phyloP scores from a whole-genome alignment of 768 basidiomycete genomes.

The Rhodotorula diobovata region DNA sequence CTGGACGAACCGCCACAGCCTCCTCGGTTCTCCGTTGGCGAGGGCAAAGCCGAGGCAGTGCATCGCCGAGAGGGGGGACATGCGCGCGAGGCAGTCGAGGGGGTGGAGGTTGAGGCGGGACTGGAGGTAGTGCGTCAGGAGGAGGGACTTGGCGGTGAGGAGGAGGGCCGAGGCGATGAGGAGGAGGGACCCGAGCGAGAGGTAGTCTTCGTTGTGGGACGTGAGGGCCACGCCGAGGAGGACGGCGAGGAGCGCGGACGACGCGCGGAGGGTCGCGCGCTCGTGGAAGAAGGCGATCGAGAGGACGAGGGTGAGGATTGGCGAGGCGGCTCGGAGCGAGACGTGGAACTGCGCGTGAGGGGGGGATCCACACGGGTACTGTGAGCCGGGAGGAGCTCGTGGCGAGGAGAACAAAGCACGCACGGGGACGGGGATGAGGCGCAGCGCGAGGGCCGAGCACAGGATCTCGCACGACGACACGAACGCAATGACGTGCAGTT shows the following conservation, averaged over 20 bases:
- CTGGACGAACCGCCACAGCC: conserved; percentile 13
- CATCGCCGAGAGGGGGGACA: conserved; percentile 9
- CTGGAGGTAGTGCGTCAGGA: conserved; percentile 25
- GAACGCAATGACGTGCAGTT: conserved; percentile 18
- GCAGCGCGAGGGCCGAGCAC: conserved; percentile 18
- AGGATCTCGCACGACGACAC: conserved; percentile 31
- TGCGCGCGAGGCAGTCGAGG: conserved; percentile 31
- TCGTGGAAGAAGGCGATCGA: conserved; percentile 27
- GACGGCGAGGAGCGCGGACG: conserved; percentile 30
- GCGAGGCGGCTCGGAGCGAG: conserved; percentile 31
- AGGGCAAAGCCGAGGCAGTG: conserved; percentile 32
- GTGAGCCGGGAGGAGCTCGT: background rate
- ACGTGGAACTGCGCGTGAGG: conserved; percentile 25
- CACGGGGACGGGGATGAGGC: conserved; percentile 32
- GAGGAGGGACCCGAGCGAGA: conserved; percentile 25
- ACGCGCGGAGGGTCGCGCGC: conserved; percentile 13
- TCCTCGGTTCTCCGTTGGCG: conserved; percentile 22
- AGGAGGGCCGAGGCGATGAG: conserved; percentile 26
- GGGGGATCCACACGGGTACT: background rate
- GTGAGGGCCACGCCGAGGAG: conserved; percentile 35
- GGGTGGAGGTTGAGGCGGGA: conserved; percentile 22
- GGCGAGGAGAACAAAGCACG: background rate
- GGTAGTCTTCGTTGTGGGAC: conserved; percentile 21
- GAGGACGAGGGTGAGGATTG: conserved; percentile 34
- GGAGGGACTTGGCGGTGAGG: conserved; percentile 31